phyloP scores from a whole-genome alignment of 202 grass and related monocot species.

The Saccharum hybrid region DNA sequence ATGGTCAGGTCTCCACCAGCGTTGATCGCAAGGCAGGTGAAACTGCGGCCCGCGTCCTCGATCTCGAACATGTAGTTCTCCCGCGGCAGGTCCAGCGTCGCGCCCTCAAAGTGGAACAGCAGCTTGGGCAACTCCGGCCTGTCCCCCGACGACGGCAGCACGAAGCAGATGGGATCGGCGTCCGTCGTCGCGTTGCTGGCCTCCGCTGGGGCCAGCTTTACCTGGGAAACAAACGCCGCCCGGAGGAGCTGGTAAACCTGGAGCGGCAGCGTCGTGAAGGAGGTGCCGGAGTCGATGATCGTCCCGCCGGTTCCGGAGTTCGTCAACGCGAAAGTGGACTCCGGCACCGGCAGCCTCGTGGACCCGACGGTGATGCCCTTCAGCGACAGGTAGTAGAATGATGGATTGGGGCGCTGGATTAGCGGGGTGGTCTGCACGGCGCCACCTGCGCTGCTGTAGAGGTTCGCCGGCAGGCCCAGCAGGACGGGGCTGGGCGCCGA shows the following conservation, averaged over 20 bases:
- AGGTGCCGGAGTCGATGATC: slow-evolving; percentile 41
- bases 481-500: neutral
- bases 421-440: slow-evolving; percentile 36
- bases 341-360: slow-evolving; percentile 19
- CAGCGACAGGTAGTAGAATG: slow-evolving; percentile 33
- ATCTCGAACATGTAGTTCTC: slow-evolving; percentile 28
- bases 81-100: slow-evolving; percentile 44
- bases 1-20: neutral
- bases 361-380: slow-evolving; percentile 44
- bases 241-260: neutral
- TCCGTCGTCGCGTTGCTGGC: neutral
- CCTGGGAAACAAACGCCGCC: slow-evolving; percentile 9
- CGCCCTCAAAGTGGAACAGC: slow-evolving; percentile 3
- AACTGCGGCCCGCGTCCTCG: neutral
- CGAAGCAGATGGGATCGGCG: slow-evolving; percentile 55
- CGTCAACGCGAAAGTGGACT: slow-evolving; percentile 42
- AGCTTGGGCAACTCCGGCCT: slow-evolving; percentile 16
- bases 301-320: slow-evolving; percentile 10
- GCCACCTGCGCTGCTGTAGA: neutral
- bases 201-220: neutral
- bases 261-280: neutral
- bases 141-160: neutral
- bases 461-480: slow-evolving; percentile 18
- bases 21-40: neutral
- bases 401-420: neutral